Conservation (phyloP, 2,329 filamentous ascomycete genomes). For the Aspergillus alliaceus region DNA sequence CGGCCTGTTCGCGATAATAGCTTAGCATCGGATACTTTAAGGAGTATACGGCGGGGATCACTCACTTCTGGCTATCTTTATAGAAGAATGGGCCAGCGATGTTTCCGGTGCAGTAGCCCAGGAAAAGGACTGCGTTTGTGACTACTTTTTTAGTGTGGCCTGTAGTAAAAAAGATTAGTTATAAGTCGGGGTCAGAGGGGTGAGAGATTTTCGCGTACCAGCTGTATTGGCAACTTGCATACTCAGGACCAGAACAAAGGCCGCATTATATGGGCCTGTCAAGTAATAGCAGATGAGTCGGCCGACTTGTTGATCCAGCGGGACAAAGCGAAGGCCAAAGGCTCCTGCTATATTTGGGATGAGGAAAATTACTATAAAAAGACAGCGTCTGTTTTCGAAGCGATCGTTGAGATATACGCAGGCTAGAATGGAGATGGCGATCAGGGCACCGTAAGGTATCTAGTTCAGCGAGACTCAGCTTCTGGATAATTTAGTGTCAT, state of each 20-base stretch:
- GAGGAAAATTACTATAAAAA: conserved; percentile 58
- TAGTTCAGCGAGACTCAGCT: conserved; percentile 3
- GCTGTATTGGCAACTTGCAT: conserved; percentile 49
- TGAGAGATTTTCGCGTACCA: too few relatives aligned
- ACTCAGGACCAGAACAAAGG: conserved; percentile 52
- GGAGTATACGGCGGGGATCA: neutral
- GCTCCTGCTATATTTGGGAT: conserved; percentile 60
- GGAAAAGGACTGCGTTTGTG: conserved; percentile 61
- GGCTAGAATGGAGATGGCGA: conserved; percentile 51
- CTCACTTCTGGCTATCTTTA: conserved; percentile 50
- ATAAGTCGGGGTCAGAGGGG: too few relatives aligned
- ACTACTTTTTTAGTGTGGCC: conserved; percentile 66
- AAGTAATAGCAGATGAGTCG: conserved; percentile 61
- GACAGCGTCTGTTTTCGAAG: conserved; percentile 49
- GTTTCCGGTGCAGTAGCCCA: conserved; percentile 62
- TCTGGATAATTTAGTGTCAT: neutral
- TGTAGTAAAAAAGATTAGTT: too few relatives aligned
- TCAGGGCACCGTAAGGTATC: conserved; percentile 53
- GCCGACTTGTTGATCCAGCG: conserved; percentile 50
- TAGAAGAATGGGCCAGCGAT: conserved; percentile 66
- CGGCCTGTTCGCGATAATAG: conserved; percentile 28
- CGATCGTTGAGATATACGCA: conserved; percentile 52
- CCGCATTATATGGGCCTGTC: conserved; percentile 56
- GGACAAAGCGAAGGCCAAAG: conserved; percentile 58
- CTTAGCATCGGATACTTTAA: neutral